These are phyloP conservation scores for Grifola frondosa DNA, from an alignment of 1,284 basidiomycete species.

Conservation along the genomic window DNA sequence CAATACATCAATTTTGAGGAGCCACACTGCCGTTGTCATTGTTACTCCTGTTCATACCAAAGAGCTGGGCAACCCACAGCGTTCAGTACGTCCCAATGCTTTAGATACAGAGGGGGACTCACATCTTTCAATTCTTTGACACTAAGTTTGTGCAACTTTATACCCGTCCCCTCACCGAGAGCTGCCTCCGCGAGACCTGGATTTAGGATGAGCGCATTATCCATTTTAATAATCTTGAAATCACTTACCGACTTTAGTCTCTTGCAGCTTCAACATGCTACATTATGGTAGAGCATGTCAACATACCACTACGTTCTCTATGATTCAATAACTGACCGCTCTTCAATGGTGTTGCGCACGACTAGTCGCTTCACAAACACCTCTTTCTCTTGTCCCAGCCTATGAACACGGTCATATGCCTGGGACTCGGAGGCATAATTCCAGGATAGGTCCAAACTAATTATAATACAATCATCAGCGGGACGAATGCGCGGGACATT, in stretches of 20 bases:
- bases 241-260: conserved; percentile 55
- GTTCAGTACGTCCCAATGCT: background rate
- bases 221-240: background rate
- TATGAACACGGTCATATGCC: conserved; percentile 67
- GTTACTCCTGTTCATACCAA: conserved; percentile 15
- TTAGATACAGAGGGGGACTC: conserved; percentile 12
- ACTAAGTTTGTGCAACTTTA: conserved; percentile 58
- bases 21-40: conserved; percentile 1
- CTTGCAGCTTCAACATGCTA: conserved; percentile 64
- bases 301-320: background rate
- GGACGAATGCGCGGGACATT: background rate
- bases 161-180: conserved; percentile 61
- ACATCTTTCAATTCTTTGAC: conserved; percentile 60
- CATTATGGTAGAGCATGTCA: conserved; percentile 1
- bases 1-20: background rate
- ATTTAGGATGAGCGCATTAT: background rate
- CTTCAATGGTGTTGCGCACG: conserved; percentile 66
- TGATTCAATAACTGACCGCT: conserved; percentile 45
- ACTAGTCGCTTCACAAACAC: conserved; percentile 70
- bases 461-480: background rate
- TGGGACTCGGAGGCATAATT: conserved; percentile 64
- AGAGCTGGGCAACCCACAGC: conserved; percentile 8
- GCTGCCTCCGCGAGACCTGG: conserved; percentile 62
- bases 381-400: conserved; percentile 68
- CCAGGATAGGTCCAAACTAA: conserved; percentile 70